Conservation (phyloP, 2,329 filamentous ascomycete species). For the Xylariaceae sp. region DNA sequence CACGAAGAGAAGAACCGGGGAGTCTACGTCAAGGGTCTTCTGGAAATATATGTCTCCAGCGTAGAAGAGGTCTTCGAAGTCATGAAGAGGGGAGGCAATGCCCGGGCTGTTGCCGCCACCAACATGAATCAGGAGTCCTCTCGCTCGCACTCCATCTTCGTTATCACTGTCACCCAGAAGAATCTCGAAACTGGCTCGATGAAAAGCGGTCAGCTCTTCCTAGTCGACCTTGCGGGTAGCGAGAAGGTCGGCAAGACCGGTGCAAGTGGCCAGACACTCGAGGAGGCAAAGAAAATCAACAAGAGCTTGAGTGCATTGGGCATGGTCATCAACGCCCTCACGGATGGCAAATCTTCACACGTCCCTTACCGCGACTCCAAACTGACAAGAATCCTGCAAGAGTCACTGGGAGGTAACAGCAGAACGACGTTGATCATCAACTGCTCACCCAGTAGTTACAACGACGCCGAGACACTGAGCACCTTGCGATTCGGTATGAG, state of each 20-base stretch:
- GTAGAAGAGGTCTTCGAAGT: slow-evolving; percentile 96
- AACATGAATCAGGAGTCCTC: slow-evolving; percentile 99
- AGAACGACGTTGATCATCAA: slow-evolving; percentile 98
- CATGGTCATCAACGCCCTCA: slow-evolving; percentile 98
- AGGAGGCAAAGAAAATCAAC: slow-evolving; percentile 99
- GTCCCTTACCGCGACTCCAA: slow-evolving; percentile 98
- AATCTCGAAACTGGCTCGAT: slow-evolving; percentile 94
- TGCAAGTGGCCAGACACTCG: slow-evolving; percentile 91
- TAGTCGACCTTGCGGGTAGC: slow-evolving; percentile 96
- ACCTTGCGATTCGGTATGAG: slow-evolving; percentile 92
- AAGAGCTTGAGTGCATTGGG: slow-evolving; percentile 97
- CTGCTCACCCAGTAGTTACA: slow-evolving; percentile 97
- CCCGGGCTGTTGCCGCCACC: slow-evolving; percentile 88
- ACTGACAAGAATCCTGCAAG: slow-evolving; percentile 93
- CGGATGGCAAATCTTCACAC: slow-evolving; percentile 94
- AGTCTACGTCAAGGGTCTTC: slow-evolving; percentile 91
- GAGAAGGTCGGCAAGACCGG: slow-evolving; percentile 99
- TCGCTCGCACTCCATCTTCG: slow-evolving; percentile 96
- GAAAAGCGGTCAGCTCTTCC: slow-evolving; percentile 93
- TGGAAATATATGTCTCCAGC: slow-evolving; percentile 93
- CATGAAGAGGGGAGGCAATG: slow-evolving; percentile 85
- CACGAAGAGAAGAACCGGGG: slow-evolving; percentile 96
- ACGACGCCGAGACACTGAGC: slow-evolving; percentile 88
- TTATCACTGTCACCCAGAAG: slow-evolving; percentile 95
- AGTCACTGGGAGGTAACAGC: slow-evolving; percentile 95